Evolutionary conservation across 164 flowering plant genomes (phyloP).

Genomic region (Tetracentron sinense): DNA sequence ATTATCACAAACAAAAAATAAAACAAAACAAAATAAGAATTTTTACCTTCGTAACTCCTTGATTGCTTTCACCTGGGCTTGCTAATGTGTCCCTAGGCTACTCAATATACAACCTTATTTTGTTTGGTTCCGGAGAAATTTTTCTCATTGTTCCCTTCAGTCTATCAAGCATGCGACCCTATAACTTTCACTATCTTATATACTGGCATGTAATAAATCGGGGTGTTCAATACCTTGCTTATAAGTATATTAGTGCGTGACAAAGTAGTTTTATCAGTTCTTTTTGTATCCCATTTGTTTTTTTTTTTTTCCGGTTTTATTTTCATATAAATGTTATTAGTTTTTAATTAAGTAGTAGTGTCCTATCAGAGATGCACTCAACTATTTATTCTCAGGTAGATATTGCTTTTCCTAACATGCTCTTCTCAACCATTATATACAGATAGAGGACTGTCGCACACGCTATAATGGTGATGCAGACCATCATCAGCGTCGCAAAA

Average conservation of each 20-base stretch:
- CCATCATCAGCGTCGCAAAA: constrained; percentile 84
- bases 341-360: not conserved
- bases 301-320: no score
- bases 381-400: not conserved
- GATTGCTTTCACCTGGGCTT: no score
- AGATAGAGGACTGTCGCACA: constrained; percentile 95
- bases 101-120: no score
- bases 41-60: no score
- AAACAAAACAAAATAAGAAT: no score
- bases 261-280: no score
- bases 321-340: no score
- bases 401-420: not conserved
- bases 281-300: no score
- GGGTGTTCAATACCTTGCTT: not conserved
- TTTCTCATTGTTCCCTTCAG: no score
- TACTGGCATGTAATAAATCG: not conserved
- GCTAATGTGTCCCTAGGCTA: no score
- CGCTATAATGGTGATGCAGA: constrained; percentile 97
- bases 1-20: no score
- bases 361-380: not conserved
- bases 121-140: no score
- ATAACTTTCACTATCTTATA: not conserved
- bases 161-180: not conserved
- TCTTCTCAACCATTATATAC: constrained; percentile 13
- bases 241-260: not conserved